Conservation (phyloP, 2,329 filamentous ascomycete genomes). For the Salinomyces thailandicus region DNA sequence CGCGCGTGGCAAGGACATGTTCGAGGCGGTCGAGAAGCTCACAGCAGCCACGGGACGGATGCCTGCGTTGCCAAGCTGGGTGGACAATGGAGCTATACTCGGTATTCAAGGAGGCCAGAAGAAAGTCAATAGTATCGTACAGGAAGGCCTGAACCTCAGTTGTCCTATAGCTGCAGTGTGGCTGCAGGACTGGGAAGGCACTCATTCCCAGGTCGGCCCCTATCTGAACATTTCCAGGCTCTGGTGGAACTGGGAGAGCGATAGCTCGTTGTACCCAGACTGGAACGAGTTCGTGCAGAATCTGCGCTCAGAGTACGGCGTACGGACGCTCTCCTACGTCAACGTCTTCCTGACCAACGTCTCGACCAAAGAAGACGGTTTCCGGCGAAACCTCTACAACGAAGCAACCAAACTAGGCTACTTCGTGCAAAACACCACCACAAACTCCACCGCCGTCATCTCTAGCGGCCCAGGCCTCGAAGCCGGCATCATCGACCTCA, state of each 20-base stretch:
- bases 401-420: constrained; percentile 24
- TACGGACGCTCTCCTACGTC: constrained; percentile 26
- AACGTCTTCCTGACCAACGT: constrained; percentile 29
- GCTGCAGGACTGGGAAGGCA: constrained; percentile 30
- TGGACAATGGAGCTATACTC: constrained; percentile 25
- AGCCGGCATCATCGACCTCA: constrained; percentile 30
- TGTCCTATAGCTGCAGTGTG: constrained; percentile 28
- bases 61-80: constrained; percentile 24
- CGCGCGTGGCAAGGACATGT: constrained; percentile 17
- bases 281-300: constrained; percentile 28
- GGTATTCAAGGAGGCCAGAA: constrained; percentile 29
- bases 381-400: constrained; percentile 23
- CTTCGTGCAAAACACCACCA: constrained; percentile 28
- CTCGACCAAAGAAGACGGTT: constrained; percentile 25
- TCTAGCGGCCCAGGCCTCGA: constrained; percentile 28
- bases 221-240: constrained; percentile 28
- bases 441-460: constrained; percentile 24
- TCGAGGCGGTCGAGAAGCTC: constrained; percentile 26
- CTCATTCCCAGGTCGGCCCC: constrained; percentile 25
- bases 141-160: constrained; percentile 20
- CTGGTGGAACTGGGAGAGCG: constrained; percentile 33
- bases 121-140: constrained; percentile 27
- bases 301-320: constrained; percentile 23
- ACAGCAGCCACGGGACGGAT: constrained; percentile 27
- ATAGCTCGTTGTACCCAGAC: constrained; percentile 25